A percentile compares a stretch with the other conserved stretches of the same genome.
These are phyloP conservation scores for Paecilomyces dactylethromorphus DNA, from an alignment of 2,329 filamentous ascomycete species.

Conservation along the genomic window DNA sequence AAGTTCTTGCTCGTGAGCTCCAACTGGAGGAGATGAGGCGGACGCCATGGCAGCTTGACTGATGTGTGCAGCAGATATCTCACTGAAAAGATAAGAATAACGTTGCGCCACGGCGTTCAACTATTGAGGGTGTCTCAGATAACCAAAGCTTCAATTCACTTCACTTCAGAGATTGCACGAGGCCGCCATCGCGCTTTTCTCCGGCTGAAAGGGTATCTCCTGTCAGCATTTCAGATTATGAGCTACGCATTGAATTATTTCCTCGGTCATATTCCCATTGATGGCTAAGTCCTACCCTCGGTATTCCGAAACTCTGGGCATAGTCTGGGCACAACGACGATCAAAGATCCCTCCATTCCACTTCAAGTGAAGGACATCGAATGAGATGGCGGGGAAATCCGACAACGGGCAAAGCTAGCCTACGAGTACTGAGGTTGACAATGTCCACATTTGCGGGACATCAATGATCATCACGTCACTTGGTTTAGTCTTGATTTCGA, in stretches of 20 bases:
- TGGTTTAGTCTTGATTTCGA: background rate
- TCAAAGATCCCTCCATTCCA: background rate
- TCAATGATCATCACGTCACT: background rate
- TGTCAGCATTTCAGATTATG: background rate
- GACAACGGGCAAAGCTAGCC: background rate
- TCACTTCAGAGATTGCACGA: too few relatives aligned
- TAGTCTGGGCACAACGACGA: background rate
- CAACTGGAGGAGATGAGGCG: background rate
- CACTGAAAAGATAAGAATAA: too few relatives aligned
- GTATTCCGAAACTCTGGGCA: background rate
- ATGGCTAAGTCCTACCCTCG: background rate
- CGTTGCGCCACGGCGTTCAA: background rate
- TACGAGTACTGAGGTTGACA: background rate
- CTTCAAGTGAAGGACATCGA: background rate
- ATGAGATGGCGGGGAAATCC: background rate
- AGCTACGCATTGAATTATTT: background rate
- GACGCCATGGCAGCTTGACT: background rate
- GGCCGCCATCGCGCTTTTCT: background rate
- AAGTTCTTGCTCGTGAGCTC: conserved; percentile 4
- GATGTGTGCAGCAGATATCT: background rate
- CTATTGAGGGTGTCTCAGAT: background rate
- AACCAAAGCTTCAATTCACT: background rate
- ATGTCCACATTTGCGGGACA: background rate
- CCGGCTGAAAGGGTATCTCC: background rate
- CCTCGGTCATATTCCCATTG: background rate